Base-by-base conservation (phyloP, 768 basidiomycete species). In the Boletus sp. region DNA sequence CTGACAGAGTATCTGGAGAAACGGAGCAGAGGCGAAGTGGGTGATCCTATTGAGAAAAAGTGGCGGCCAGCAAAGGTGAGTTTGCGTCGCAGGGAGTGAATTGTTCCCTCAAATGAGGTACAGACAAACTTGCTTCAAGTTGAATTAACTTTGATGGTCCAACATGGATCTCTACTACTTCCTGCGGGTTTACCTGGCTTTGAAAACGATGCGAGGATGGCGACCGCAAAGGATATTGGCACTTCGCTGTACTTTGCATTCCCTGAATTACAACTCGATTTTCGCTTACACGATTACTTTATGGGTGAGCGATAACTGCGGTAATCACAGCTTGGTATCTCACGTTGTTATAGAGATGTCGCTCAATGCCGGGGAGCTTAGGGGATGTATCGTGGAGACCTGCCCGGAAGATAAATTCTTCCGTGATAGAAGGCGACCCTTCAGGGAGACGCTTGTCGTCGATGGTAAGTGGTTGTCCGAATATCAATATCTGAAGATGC, bases 41-140 rank as follows among this genome's bases (percentile, higher is more conserved):
- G 94, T 5, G 95, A 98, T 71, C 92, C 91, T 0, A 77, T 96
- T 1, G 74, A 80, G 49, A 74, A 81, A 54, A 93, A 91, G 64
- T 92, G 94, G 70, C 80, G 93, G 9, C 81, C 83, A 43, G 88
- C 85, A 43, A 83, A 86, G 73, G 93, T 92, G 63, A 65, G 76
- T 49, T 35, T 23, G 19, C 21, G 34, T 14, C 15, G 4, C 35
- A 45, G 2, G 47, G 30, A 6, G 46, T 27, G 40, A 19, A 37
- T 17, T 39, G 5, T 37, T 40, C 34, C 25, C 57, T 67, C 30
- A 67, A 43, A n/a, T 6, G 19, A 51, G 30, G 14, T 41, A n/a
- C 60, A 96, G 92, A 80, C 84, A 8, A 96, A 98, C 64, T 77
- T 85, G 60, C 81, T 97, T 57, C 88, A 96, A 69, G 87, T 90